Conservation (phyloP, 345 rosid species). For the Aurinia saxatilis region DNA sequence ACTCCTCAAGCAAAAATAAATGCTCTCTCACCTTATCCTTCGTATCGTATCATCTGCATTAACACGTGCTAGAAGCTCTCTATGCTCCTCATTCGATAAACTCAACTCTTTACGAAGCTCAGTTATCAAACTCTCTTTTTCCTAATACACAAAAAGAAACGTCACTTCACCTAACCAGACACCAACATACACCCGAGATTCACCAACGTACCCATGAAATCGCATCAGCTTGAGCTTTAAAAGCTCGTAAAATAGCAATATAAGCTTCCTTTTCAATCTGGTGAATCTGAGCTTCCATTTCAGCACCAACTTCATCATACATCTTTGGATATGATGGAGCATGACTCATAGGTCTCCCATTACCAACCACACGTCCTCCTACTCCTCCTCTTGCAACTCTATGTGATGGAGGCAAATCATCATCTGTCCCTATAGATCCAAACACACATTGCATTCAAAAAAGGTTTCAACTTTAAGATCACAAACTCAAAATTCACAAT, state of each 20-base stretch:
- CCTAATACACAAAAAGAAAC: constrained; percentile 49
- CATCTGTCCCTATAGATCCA: constrained; percentile 61
- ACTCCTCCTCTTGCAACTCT: constrained; percentile 62
- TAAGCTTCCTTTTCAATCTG: constrained; percentile 87
- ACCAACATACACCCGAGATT: constrained; percentile 5
- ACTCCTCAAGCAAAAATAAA: background rate
- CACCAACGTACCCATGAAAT: constrained; percentile 72
- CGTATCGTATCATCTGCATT: constrained; percentile 61
- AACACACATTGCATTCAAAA: too few species aligned
- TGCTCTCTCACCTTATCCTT: constrained; percentile 55
- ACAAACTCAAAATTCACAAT: too few species aligned
- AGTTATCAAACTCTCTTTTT: constrained; percentile 80
- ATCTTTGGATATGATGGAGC: constrained; percentile 53
- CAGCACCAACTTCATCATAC: constrained; percentile 50
- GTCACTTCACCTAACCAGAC: constrained; percentile 28
- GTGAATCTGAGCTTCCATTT: constrained; percentile 89
- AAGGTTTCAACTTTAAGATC: too few species aligned
- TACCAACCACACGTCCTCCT: constrained; percentile 47
- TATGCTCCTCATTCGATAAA: constrained; percentile 77
- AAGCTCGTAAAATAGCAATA: constrained; percentile 70
- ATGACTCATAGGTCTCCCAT: constrained; percentile 51
- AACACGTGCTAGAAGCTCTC: constrained; percentile 75
- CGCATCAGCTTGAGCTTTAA: constrained; percentile 95
- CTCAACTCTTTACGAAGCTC: constrained; percentile 81
- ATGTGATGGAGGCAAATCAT: constrained; percentile 76